Base-by-base conservation (phyloP, 345 rosid species). In the Salix viminalis region DNA sequence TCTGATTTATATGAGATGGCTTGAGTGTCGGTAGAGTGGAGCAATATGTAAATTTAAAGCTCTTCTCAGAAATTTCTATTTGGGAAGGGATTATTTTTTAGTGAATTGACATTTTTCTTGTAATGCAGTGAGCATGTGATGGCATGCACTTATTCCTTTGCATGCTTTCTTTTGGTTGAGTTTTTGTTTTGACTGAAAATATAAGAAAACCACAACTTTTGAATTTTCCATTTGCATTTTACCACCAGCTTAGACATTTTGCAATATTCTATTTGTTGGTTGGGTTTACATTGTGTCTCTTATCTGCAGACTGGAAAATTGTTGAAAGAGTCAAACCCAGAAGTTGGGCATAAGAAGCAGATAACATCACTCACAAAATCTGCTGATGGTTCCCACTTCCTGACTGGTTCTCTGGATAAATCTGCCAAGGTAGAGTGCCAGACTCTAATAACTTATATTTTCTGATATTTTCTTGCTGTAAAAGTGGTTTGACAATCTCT, bases 331-430 rank as follows among this genome's bases (percentile, higher is more conserved):
- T 82, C 95, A 4, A 88, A 90, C 70, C 86, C 66, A 41, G 98
- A 94, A 85, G 74, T 81, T 46, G 97, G 99, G 73, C 99, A 94
- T 81, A 94, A 90, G 79, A 92, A 89, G 89, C 21, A 90, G 0
- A 90, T 96, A 75, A 88, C 98, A 36, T 94, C 99, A 19, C 93
- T 96, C 24, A 39, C 85, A 68, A 96, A 92, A 87, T 77, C 97
- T 60, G 87, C 86, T 24, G 99, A 96, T 81, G 88, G 91, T 71
- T 91, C 98, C 30, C 97, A 94, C 82, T 94, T 94, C 74, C 46
- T 96, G 65, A 90, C 96, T 4, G 99, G 98, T 72, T 94, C 99
- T 74, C 87, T 87, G 26, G 99, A 94, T 87, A 96, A 89, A 85
- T 92, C 99, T 79, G 98, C 98, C 7, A 96, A 94, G 98, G 99